Base-by-base conservation (phyloP, 75 land plant genomes). In the Cryptomeria japonica region DNA sequence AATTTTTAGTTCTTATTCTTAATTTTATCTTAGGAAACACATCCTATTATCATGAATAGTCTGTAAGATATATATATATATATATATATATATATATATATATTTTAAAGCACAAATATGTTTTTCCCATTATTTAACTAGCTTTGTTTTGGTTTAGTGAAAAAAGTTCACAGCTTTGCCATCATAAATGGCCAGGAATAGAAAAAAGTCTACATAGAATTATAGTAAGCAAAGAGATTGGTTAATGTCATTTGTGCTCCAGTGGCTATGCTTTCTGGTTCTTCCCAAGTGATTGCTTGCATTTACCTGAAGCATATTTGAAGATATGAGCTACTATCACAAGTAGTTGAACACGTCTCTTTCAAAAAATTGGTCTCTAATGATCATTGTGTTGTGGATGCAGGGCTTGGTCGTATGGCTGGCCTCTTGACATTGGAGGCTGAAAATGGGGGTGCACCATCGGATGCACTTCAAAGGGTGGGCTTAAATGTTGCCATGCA, bases 401-500 rank as follows among this genome's bases (percentile, higher is more conserved):
- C 88, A 97, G 99, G 95, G 56, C 88, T 97, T 88, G 99, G 97
- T 61, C 94, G 98, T 41, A 93, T 96, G 80, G 98, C 95, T 84
- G 98, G 98, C 83, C 70, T 97, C 31, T 84, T 97, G 77, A 91
- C 97, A 34, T 89, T 97, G 76, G 96, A 97, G 88, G 87, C 88
- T 72, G 96, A 96, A 84, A 92, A 90, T 90, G 88, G 75, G 2
- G 86, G 61, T 79, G 86, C 87, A 87, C 86, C 89, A 53, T 7
- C 87, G 14, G 94, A 93, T 72, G 93, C 92, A 51, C 87, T 96
- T 53, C 89, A 90, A 13, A 38, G 61, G 55, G 92, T 95, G 86
- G 99, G 99, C 58, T 91, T 94, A 41, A 93, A 95, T 68, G 86
- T 98, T 75, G 99, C 99, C 77, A 98, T 98, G 99, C 99, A 98